A percentile compares a stretch with the other conserved stretches of the same genome.
Conservation (phyloP, 73 alveolate species). For the Effrenium voratum region DNA sequence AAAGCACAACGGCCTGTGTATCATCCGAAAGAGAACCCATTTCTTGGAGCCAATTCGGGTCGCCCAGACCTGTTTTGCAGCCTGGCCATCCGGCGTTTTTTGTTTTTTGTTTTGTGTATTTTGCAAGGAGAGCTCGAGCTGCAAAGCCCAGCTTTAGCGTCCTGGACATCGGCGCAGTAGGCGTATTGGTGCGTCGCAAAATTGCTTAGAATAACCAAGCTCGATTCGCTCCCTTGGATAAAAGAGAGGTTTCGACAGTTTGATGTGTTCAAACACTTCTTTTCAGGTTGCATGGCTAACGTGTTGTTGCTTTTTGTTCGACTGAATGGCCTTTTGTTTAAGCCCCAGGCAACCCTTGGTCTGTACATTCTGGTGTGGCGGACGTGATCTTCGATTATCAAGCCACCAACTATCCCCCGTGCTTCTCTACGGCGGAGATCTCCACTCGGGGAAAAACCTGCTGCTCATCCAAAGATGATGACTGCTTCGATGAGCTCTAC, state of each 20-base stretch:
- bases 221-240: no score
- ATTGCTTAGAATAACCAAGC: no score
- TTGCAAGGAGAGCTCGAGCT: not conserved
- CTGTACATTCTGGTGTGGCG: conserved; percentile 1
- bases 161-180: conserved; percentile 49
- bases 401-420: not conserved
- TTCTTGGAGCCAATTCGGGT: no score
- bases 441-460: not conserved
- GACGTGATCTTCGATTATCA: conserved; percentile 29
- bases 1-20: not conserved
- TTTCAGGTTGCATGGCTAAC: no score
- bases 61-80: no score
- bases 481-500: not conserved
- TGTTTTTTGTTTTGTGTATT: not conserved
- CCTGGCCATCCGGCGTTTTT: not conserved
- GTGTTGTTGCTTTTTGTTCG: no score
- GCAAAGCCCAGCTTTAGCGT: conserved; percentile 10
- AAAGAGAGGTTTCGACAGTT: no score
- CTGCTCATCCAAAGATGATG: not conserved
- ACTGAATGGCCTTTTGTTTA: no score
- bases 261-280: no score
- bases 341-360: conserved; percentile 5
- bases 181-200: no score
- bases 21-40: not conserved
- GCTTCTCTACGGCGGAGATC: not conserved